Conservation (phyloP, 768 basidiomycete genomes). For the Tricholoma hemisulphureum region DNA sequence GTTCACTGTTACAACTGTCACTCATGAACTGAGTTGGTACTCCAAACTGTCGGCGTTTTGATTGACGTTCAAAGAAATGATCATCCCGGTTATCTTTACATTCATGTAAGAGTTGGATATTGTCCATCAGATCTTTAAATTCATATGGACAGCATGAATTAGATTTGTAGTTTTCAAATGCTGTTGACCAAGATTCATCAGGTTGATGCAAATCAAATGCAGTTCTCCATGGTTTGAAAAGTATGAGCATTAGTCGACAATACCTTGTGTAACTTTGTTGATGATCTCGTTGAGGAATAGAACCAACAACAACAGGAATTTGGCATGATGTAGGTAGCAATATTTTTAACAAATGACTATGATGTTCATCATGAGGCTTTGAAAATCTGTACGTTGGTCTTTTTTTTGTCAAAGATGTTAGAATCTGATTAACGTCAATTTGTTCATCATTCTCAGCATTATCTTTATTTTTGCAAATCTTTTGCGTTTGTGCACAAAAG, state of each 20-base stretch:
- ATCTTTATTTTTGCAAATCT: too few relatives aligned
- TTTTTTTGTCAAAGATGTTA: too few relatives aligned
- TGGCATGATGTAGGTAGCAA: constrained; percentile 3
- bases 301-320: constrained; percentile 37
- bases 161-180: constrained; percentile 18
- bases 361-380: constrained; percentile 20
- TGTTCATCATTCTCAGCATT: constrained; percentile 1
- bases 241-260: constrained; percentile 37
- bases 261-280: constrained; percentile 17
- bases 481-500: not conserved
- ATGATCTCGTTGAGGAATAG: constrained; percentile 32
- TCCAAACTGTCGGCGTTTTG: constrained; percentile 31
- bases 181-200: constrained; percentile 26
- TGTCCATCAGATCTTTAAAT: constrained; percentile 25
- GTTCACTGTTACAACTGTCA: not conserved
- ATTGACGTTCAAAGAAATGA: not conserved
- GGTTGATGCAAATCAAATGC: constrained; percentile 20
- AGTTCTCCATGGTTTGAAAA: constrained; percentile 42
- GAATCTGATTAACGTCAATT: not conserved
- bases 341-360: constrained; percentile 18
- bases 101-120: constrained; percentile 43
- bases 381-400: not conserved
- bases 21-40: constrained; percentile 9
- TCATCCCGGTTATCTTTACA: constrained; percentile 26
- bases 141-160: not conserved